Evolutionary conservation across 2,329 filamentous ascomycete species (phyloP), one percentile per base, ranked within the genome.

Genomic region (Penicillium nordicum): DNA sequence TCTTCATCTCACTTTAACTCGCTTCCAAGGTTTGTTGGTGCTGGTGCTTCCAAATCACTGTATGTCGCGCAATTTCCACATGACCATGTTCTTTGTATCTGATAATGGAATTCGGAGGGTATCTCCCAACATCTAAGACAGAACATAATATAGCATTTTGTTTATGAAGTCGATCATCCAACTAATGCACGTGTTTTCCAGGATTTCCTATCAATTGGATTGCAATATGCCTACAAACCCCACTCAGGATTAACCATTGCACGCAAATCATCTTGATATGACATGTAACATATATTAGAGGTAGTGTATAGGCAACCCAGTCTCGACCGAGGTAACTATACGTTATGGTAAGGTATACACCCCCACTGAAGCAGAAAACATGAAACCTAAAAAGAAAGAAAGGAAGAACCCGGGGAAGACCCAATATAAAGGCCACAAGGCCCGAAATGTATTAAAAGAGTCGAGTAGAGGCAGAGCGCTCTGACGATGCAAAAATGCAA

Each of bases 391-490:
- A 5, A 7, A 52, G 21, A 38, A 44, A 27, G 14, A 50, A 27
- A 40, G 48, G 14, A 25, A 38, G 38, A 25, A 34, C 21, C 12
- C 1, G 36, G 30, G 36, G 38, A 48, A 52, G 40, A 52, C 29
- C 48, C 48, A 48, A 30, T 42, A 46, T 40, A 52, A 56, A 36
- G 36, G 53, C 48, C 53, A 42, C 42, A 52, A 42, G 53, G 48
- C 48, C 53, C 42, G 53, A 52, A 56, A 56, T 56, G 42, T 56
- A 56, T 56, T 56, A 56, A 41, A 30, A 10, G 41, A 40, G 41
- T 34, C 53, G 27, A 51, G 40, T 30, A 54, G 16, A 50, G 10
- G 48, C 48, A 50, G 34, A 25, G 47, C 48, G 50, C 50, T 57
- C 29, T 42, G 30, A 29, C 48, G 53, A 63, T 54, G 48, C 53